A percentile compares a stretch with the other conserved stretches of the same genome.
These are phyloP conservation scores for Penicillium brasilianum DNA, from an alignment of 2,329 filamentous ascomycete genomes.

Conservation along the genomic window DNA sequence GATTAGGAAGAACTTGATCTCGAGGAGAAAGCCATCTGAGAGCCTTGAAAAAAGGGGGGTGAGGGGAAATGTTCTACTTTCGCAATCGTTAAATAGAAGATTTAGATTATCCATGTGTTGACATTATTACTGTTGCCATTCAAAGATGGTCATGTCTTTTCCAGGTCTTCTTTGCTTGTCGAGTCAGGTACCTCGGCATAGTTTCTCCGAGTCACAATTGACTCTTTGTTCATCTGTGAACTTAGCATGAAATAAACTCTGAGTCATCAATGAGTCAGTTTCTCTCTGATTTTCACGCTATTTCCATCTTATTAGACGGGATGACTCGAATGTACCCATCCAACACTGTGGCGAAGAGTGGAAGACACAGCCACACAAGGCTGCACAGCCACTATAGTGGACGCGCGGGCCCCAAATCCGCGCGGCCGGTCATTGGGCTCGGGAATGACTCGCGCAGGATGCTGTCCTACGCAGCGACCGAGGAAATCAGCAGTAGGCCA, in stretches of 20 bases:
- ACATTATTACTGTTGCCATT: not conserved
- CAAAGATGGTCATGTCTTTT: too few relatives aligned
- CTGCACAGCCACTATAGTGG: slow-evolving; percentile 4
- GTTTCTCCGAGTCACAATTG: not conserved
- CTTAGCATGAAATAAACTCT: not conserved
- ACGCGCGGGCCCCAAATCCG: too few relatives aligned
- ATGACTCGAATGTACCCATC: not conserved
- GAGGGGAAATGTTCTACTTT: too few relatives aligned
- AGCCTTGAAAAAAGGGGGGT: not conserved
- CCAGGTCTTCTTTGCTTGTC: too few relatives aligned
- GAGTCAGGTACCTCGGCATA: not conserved
- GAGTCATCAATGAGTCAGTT: not conserved
- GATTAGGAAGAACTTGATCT: not conserved
- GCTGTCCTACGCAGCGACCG: not conserved
- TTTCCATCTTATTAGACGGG: not conserved
- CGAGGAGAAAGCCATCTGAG: not conserved
- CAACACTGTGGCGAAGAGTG: slow-evolving; percentile 6
- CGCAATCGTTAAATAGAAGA: too few relatives aligned
- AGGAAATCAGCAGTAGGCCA: not conserved
- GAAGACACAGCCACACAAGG: slow-evolving; percentile 5
- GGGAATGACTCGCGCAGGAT: not conserved
- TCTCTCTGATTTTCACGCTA: not conserved
- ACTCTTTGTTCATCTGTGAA: not conserved
- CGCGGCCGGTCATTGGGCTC: too few relatives aligned
- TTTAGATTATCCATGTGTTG: too few relatives aligned